Base-by-base conservation (phyloP, 1,284 basidiomycete species). In the Apiotrichum sp. region DNA sequence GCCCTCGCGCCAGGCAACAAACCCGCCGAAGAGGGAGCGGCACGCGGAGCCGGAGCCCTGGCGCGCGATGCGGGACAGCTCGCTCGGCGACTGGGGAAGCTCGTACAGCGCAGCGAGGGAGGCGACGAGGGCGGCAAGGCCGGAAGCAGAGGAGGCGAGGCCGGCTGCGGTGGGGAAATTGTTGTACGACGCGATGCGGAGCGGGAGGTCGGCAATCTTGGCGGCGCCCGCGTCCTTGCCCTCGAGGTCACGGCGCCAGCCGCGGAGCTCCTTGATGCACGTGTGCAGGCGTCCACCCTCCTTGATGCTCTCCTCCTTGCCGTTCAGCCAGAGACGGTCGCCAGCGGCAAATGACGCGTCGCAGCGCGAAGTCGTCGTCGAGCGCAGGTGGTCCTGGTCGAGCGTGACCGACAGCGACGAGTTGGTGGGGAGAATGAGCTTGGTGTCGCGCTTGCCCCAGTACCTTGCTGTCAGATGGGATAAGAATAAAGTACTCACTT, bases 121-220 rank as follows among this genome's bases (percentile, higher is more conserved):
- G 7, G 87, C 82, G 48, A 93, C 89, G 42, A 99, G 86, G 0
- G 95, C 96, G 1, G 96, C 95, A 64, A 98, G 95, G 11, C 95
- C 95, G 0, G 93, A 92, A 0, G 96, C 95, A 34, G 93, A 97
- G 0, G 95, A 98, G 0, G 96, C 95, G 40, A 99, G 86, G 10
- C 95, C 96, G 0, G 95, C 96, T 7, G 96, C 96, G 5, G 95
- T 98, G 31, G 95, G 95, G 81, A 99, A 98, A 81, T 98, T 98
- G 83, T 99, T 99, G 79, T 86, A 87, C 9, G 93, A 98, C 58
- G 85, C 85, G 63, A 99, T 93, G 77, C 90, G 89, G 2, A 96
- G 83, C 34, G 81, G 78, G 74, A 80, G 87, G 14, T 80, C 71
- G 0, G 92, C 87, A 51, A 95, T 77, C 86, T 92, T 61, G 8